phyloP scores from a whole-genome alignment of 306 rosid species.

The Lathyrus oleraceus region DNA sequence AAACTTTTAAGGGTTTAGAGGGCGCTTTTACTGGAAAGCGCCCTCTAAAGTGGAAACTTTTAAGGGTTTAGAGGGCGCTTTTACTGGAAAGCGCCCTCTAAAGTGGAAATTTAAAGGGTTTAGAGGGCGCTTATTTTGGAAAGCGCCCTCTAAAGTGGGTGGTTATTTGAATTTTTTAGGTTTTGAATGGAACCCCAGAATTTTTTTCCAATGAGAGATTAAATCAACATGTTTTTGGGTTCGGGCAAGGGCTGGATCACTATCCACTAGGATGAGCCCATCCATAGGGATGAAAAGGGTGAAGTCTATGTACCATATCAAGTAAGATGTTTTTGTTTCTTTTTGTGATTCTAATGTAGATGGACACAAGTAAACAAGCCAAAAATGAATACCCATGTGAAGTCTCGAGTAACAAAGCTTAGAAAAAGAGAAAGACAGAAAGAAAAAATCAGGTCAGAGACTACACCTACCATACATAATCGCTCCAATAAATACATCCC shows the following conservation, averaged over 20 bases:
- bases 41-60: too few species aligned
- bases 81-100: too few species aligned
- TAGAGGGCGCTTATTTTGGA: too few species aligned
- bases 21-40: too few species aligned
- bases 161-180: too few species aligned
- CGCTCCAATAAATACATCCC: conserved; percentile 96
- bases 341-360: conserved; percentile 5
- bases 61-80: too few species aligned
- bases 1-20: too few species aligned
- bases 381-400: conserved; percentile 12
- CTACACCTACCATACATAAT: conserved; percentile 70
- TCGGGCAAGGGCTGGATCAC: neutral
- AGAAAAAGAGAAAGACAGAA: neutral
- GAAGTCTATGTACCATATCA: neutral
- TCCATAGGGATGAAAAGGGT: neutral
- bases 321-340: conserved; percentile 7
- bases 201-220: neutral
- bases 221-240: neutral
- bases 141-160: too few species aligned
- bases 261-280: neutral
- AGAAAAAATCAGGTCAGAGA: conserved; percentile 6
- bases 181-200: neutral
- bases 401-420: conserved; percentile 7
- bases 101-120: too few species aligned
- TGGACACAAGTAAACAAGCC: conserved; percentile 1